These are phyloP conservation scores for Colletotrichum gigasporum DNA, from an alignment of 2,329 filamentous ascomycete species.

Conservation along the genomic window DNA sequence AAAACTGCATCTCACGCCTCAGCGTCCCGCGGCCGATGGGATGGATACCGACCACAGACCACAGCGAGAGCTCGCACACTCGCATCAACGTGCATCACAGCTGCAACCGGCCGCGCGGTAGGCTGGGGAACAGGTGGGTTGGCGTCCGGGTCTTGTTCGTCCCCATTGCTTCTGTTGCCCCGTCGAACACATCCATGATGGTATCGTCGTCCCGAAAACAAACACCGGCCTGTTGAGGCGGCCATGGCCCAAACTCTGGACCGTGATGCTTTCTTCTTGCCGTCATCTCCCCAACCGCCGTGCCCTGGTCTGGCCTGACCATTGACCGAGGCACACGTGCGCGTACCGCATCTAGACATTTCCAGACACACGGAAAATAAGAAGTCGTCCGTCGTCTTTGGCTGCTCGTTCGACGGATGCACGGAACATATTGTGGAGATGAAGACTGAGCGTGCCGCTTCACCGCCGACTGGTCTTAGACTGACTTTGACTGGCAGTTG, in stretches of 20 bases:
- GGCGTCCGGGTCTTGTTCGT: neutral
- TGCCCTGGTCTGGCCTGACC: neutral
- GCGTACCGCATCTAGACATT: neutral
- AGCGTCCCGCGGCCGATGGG: too few species aligned
- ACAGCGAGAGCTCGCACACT: constrained; percentile 7
- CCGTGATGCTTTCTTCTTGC: constrained; percentile 12
- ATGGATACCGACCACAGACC: too few species aligned
- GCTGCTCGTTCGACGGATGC: constrained; percentile 6
- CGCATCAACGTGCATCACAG: constrained; percentile 21
- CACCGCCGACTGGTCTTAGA: constrained; percentile 28
- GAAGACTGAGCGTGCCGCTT: constrained; percentile 29
- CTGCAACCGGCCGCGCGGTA: constrained; percentile 23
- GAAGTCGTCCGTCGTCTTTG: constrained; percentile 4
- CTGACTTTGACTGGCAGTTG: constrained; percentile 24
- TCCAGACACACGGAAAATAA: constrained; percentile 2
- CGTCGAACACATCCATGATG: constrained; percentile 19
- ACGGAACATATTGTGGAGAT: constrained; percentile 28
- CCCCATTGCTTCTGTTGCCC: constrained; percentile 28
- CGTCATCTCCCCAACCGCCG: constrained; percentile 13
- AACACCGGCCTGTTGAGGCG: constrained; percentile 17
- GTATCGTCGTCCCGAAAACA: neutral
- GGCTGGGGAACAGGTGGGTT: constrained; percentile 27
- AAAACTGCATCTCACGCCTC: constrained; percentile 20
- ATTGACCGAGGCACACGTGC: constrained; percentile 23
- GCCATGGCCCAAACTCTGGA: neutral